Percentiles rank a stretch among this genome's conserved stretches.
These are phyloP conservation scores for Boletus tylopilopsis DNA, from an alignment of 768 basidiomycete species.

Conservation along the genomic window DNA sequence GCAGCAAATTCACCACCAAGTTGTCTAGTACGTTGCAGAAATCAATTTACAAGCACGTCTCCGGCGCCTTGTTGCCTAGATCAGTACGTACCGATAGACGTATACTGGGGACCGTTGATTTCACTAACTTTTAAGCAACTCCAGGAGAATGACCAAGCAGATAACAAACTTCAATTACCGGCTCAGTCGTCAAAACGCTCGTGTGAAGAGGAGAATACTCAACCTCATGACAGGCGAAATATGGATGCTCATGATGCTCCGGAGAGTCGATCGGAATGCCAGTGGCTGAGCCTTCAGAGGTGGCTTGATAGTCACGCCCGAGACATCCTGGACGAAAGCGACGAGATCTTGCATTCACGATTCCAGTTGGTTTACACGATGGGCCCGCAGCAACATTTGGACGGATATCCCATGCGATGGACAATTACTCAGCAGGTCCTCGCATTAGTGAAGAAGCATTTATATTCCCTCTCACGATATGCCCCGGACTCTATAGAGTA, in stretches of 20 bases:
- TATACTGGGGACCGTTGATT: not conserved
- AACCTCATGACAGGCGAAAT: not conserved
- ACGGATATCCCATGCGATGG: constrained; percentile 16
- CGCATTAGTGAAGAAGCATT: constrained; percentile 7
- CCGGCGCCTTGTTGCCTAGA: too few species aligned
- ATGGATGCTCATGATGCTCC: too few species aligned
- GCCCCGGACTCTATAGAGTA: constrained; percentile 1
- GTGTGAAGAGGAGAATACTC: not conserved
- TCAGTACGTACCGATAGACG: too few species aligned
- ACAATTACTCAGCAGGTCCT: constrained; percentile 25
- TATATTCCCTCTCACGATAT: not conserved
- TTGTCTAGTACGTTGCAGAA: too few species aligned
- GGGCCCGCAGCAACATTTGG: not conserved
- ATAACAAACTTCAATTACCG: not conserved
- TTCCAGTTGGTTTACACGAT: not conserved
- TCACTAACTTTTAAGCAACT: not conserved
- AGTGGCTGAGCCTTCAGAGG: not conserved
- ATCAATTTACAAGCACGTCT: not conserved
- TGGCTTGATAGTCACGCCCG: not conserved
- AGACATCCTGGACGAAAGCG: not conserved
- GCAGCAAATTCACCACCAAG: not conserved
- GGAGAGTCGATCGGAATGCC: not conserved
- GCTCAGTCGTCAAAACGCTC: not conserved
- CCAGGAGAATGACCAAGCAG: not conserved
- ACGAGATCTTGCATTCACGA: not conserved